Base-by-base conservation (phyloP, 2,329 filamentous ascomycete species). In the Paradendryphiella salina region DNA sequence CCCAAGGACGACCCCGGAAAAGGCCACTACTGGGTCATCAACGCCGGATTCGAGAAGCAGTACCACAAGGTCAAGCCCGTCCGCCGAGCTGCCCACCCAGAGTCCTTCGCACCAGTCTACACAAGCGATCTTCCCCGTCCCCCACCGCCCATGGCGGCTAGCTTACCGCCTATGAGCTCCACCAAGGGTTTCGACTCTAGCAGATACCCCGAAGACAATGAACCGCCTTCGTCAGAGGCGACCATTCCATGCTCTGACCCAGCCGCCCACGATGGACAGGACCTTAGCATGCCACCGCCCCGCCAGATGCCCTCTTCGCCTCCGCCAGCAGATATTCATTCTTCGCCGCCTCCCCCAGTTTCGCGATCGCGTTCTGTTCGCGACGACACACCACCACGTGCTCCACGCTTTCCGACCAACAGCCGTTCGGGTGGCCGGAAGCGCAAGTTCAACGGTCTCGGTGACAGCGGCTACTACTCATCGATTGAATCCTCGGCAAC, bases 1-100 rank as follows among this genome's bases (percentile, higher is more conserved):
- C 91, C 92, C 50, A 97, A 97, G 79, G 92, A 96, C 69, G 94
- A 97, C 66, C 92, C 93, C 3, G 94, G 94, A 64, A 97, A 97
- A 75, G 94, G 94, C 35, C 93, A 96, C 74, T 97, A 97, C 77
- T 97, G 94, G 94, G 85, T 86, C 35, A 96, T 99, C 65, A 86
- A 92, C 66, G 81, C 85, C n/a, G 93, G 93, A 14, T 90, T 89
- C 76, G 94, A 97, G 76, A 82, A 85, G 54, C 85, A 90, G 60
- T 97, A 96, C 72, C 82, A 96, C 74, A 94, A 93, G 74, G 89
- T 95, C 69, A 96, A 93, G 79, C 82, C 86, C 5, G 74, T 79
- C 15, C 81, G 86, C 77, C 48, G 78, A 75, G 46, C 80, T 75
- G 53, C 80, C 75, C 60, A 82, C 57, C 64, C 66, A 21, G 71